A percentile compares a stretch with the other conserved stretches of the same genome.
phyloP scores from a whole-genome alignment of 352 stramenopile genomes.

The Hyaloperonospora arabidopsidis region DNA sequence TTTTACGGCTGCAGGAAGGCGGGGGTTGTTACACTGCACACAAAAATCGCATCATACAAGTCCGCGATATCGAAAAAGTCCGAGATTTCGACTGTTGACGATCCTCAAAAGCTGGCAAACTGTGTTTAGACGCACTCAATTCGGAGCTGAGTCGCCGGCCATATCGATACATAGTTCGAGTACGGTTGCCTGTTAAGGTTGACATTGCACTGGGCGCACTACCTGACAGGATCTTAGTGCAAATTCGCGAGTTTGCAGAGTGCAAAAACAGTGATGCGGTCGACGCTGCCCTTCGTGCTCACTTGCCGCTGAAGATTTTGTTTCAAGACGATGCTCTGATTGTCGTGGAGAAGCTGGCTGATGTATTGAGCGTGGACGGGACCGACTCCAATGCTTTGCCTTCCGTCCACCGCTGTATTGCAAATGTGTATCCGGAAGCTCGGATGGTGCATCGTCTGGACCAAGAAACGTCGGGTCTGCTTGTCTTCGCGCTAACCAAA shows the following conservation, averaged over 20 bases:
- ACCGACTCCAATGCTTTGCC: conserved; percentile 21
- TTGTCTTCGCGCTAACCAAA: conserved; percentile 58
- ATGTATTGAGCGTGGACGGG: conserved; percentile 54
- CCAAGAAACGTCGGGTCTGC: conserved; percentile 61
- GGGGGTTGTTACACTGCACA: conserved; percentile 9
- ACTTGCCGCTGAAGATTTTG: conserved; percentile 30
- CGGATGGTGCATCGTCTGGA: conserved; percentile 77
- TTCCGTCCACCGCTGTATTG: conserved; percentile 45
- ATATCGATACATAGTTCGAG: conserved; percentile 26
- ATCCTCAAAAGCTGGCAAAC: conserved; percentile 21
- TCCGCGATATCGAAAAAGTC: conserved; percentile 10
- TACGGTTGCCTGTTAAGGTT: conserved; percentile 21
- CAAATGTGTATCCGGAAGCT: conserved; percentile 37
- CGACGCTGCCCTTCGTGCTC: conserved; percentile 13
- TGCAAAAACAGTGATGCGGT: conserved; percentile 4
- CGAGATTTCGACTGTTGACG: conserved; percentile 19
- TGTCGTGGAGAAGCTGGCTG: conserved; percentile 53
- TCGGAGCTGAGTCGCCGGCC: conserved; percentile 9
- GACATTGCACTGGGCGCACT: conserved; percentile 20
- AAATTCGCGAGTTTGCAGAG: conserved; percentile 35
- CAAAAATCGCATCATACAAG: conserved; percentile 11
- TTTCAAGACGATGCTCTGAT: conserved; percentile 46
- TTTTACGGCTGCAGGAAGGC: conserved; percentile 20
- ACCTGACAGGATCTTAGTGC: conserved; percentile 38
- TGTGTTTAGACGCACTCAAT: conserved; percentile 28